A percentile compares a stretch with the other conserved stretches of the same genome.
phyloP scores from a whole-genome alignment of 768 basidiomycete species.

The Russula earlei region DNA sequence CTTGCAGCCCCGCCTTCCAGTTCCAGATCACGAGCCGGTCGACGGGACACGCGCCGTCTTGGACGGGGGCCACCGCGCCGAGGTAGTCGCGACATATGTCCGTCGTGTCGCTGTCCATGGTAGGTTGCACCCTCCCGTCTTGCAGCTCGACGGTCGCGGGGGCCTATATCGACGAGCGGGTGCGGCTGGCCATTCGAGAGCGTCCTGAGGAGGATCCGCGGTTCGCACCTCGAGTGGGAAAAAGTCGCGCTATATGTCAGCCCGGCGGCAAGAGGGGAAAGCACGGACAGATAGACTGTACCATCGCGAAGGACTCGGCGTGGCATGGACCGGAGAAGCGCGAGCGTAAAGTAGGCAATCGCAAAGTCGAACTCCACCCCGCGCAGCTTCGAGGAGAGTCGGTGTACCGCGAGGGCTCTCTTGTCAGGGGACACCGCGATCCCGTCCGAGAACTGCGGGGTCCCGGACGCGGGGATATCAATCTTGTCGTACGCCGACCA shows the following conservation, averaged over 20 bases:
- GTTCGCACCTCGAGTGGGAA: neutral
- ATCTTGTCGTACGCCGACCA: neutral
- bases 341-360: neutral
- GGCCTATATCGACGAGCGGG: neutral
- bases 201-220: neutral
- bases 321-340: neutral
- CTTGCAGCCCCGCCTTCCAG: neutral
- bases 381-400: neutral
- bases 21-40: slow-evolving; percentile 1
- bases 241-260: too few species aligned
- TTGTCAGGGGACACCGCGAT: neutral
- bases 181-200: neutral
- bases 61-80: neutral
- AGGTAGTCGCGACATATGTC: neutral
- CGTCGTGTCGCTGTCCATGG: neutral
- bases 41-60: too few species aligned
- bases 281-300: too few species aligned
- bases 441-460: neutral
- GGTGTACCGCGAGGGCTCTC: neutral
- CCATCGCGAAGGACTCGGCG: neutral
- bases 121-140: neutral
- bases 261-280: too few species aligned
- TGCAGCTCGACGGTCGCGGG: neutral
- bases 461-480: neutral
- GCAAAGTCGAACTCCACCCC: neutral